Percentiles rank a stretch among this genome's conserved stretches.
Evolutionary conservation across 2,329 filamentous ascomycete species (phyloP).

Genomic region (Exophiala alcalophila): DNA sequence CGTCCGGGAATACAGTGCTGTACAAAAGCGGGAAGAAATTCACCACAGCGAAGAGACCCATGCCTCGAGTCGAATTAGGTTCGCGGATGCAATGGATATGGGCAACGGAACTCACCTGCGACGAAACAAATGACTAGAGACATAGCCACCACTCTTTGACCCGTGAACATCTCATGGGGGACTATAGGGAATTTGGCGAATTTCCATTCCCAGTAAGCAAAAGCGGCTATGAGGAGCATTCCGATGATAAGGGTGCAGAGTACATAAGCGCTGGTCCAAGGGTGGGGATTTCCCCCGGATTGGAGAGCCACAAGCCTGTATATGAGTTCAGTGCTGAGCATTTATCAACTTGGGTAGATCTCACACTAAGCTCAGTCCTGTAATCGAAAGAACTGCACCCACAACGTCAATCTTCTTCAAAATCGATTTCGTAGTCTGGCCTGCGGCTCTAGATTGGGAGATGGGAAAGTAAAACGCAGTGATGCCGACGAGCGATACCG

Average conservation of each 20-base stretch:
- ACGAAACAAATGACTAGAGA: slow-evolving; percentile 59
- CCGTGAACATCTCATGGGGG: slow-evolving; percentile 43
- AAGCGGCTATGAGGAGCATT: slow-evolving; percentile 38
- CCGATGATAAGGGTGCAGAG: slow-evolving; percentile 47
- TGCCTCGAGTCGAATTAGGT: no score
- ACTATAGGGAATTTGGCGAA: slow-evolving; percentile 46
- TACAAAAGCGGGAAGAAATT: no score
- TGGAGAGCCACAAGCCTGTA: slow-evolving; percentile 45
- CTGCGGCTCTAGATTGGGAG: not conserved
- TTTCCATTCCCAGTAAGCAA: slow-evolving; percentile 47
- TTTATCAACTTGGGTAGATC: slow-evolving; percentile 1
- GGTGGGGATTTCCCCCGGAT: slow-evolving; percentile 50
- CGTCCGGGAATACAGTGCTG: no score
- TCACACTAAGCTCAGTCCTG: slow-evolving; percentile 36
- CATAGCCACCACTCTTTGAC: slow-evolving; percentile 51
- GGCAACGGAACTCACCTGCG: no score
- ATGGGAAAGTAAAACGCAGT: not conserved
- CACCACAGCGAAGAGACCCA: no score
- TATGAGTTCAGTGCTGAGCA: not conserved
- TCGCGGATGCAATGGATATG: no score
- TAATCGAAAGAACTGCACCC: slow-evolving; percentile 48
- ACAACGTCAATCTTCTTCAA: slow-evolving; percentile 50
- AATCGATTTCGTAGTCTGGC: slow-evolving; percentile 32
- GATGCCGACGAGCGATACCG: not conserved
- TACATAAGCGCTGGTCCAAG: slow-evolving; percentile 45